These are phyloP conservation scores for Phytophthora tubulina DNA, from an alignment of 352 stramenopile genomes.

Conservation along the genomic window DNA sequence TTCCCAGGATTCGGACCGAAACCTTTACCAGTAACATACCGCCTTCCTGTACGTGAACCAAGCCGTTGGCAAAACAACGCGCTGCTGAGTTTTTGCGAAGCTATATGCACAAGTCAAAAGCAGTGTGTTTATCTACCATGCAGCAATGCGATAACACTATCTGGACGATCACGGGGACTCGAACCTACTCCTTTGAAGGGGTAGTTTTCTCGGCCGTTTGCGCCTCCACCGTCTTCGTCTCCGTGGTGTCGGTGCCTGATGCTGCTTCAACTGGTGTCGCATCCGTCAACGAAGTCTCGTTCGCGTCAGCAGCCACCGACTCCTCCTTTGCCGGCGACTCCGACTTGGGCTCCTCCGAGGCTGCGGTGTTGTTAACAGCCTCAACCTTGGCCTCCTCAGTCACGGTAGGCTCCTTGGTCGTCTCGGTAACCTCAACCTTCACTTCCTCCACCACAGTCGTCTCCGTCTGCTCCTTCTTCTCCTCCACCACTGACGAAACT, in stretches of 20 bases:
- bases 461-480: background rate
- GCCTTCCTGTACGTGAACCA: too few relatives aligned
- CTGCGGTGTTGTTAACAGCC: background rate
- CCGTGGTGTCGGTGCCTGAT: background rate
- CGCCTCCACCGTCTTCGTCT: constrained; percentile 13
- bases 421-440: background rate
- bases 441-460: constrained; percentile 10
- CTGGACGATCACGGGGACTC: background rate
- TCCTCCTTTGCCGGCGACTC: background rate
- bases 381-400: constrained; percentile 5
- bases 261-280: too few relatives aligned
- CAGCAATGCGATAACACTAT: background rate
- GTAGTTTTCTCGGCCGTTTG: background rate
- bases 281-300: background rate
- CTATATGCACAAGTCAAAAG: background rate
- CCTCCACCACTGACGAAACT: background rate
- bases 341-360: background rate
- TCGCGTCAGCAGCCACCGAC: background rate
- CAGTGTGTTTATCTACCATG: background rate
- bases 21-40: too few relatives aligned
- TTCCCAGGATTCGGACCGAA: too few relatives aligned
- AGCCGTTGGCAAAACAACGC: too few relatives aligned
- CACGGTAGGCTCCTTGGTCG: background rate
- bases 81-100: too few relatives aligned
- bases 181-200: background rate